These are phyloP conservation scores for Fraxinus ornus DNA, from an alignment of 305 asterid genomes.

Conservation along the genomic window DNA sequence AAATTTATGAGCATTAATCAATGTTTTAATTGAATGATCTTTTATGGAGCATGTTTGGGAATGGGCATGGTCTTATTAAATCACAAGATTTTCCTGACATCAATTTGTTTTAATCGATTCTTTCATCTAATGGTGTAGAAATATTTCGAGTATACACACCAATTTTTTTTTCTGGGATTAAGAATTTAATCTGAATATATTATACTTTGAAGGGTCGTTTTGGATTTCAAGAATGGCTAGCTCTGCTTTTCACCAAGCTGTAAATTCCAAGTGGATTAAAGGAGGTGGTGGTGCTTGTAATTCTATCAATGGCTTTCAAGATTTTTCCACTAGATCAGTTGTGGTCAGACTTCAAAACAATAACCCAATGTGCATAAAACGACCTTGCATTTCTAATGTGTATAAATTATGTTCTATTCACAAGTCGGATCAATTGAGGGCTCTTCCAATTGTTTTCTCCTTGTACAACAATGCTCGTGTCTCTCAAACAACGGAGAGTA, in stretches of 20 bases:
- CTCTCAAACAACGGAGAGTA: conserved; percentile 38
- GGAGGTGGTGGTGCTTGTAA: conserved; percentile 28
- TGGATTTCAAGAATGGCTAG: conserved; percentile 34
- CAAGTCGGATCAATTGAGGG: conserved; percentile 19
- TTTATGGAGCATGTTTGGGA: not conserved
- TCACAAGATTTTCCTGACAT: not conserved
- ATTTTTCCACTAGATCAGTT: conserved; percentile 17
- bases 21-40: not conserved
- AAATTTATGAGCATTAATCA: conserved; percentile 6
- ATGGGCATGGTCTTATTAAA: not conserved
- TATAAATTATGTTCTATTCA: not conserved
- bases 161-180: not conserved
- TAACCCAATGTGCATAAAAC: conserved; percentile 15
- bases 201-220: conserved; percentile 6
- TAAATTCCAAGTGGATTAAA: conserved; percentile 20
- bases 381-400: conserved; percentile 19
- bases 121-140: not conserved
- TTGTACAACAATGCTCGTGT: not conserved
- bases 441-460: conserved; percentile 33
- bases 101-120: not conserved
- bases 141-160: not conserved
- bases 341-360: conserved; percentile 10
- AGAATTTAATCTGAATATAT: conserved; percentile 12
- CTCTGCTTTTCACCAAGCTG: conserved; percentile 30
- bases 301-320: conserved; percentile 15